These are phyloP conservation scores for Ailanthus altissimus DNA, from an alignment of 345 rosid genomes.

Conservation along the genomic window DNA sequence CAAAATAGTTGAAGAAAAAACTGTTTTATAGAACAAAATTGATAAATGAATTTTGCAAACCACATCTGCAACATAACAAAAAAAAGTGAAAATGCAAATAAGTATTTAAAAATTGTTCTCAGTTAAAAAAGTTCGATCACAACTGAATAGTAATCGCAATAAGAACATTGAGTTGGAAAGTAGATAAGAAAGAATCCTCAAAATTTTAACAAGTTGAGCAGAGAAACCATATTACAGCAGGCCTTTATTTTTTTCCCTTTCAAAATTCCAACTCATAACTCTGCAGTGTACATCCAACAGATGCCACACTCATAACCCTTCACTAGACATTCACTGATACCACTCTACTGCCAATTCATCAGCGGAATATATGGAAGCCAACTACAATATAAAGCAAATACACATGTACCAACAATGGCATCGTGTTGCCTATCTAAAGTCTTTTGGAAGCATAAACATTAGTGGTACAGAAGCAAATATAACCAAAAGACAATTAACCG, in stretches of 20 bases:
- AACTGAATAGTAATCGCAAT: no score
- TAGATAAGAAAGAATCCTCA: neutral
- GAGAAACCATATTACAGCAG: neutral
- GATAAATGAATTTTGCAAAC: neutral
- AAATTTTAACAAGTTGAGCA: neutral
- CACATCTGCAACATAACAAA: neutral
- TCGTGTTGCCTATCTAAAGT: neutral
- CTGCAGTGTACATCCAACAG: neutral
- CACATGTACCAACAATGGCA: neutral
- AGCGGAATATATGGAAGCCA: neutral
- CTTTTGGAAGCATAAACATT: neutral
- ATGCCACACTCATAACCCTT: neutral
- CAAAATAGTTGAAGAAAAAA: neutral
- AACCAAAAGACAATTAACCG: neutral
- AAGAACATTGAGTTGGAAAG: neutral
- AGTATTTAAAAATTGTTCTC: neutral
- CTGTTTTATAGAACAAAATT: neutral
- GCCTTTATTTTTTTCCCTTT: neutral
- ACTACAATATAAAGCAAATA: neutral
- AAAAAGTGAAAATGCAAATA: neutral
- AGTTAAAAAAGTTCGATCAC: neutral
- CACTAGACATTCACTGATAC: neutral
- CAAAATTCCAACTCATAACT: neutral
- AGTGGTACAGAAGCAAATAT: neutral
- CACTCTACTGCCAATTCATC: neutral